Conservation (phyloP, 345 rosid genomes). For the Populus pruinosa region DNA sequence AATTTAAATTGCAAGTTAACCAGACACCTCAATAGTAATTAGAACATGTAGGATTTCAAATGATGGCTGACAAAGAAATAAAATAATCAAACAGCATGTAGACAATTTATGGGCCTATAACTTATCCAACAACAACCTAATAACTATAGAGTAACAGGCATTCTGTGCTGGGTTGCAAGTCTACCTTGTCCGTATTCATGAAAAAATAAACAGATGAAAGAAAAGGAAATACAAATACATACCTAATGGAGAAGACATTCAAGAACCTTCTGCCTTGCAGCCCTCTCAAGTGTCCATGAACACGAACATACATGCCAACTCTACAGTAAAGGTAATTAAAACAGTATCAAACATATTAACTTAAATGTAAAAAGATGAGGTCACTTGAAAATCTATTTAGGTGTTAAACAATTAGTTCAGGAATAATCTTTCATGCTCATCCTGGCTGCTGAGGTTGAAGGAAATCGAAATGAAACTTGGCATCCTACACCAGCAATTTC, state of each 20-base stretch:
- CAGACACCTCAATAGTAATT: background rate
- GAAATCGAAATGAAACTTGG: background rate
- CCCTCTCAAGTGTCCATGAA: conserved; percentile 73
- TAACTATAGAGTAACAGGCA: background rate
- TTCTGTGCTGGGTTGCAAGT: background rate
- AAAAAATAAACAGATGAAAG: background rate
- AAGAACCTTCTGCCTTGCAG: conserved; percentile 70
- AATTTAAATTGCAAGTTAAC: background rate
- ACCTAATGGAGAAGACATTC: conserved; percentile 77
- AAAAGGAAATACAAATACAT: background rate
- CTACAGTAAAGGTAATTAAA: conserved; percentile 31
- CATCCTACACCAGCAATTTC: background rate
- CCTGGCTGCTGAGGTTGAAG: background rate
- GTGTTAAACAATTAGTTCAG: background rate
- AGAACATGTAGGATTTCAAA: background rate
- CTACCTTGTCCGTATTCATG: background rate
- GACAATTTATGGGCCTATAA: background rate
- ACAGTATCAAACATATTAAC: background rate
- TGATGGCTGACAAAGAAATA: background rate
- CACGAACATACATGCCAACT: conserved; percentile 82
- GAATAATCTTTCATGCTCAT: background rate
- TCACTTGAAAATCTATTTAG: background rate
- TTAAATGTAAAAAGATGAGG: background rate
- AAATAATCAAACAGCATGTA: background rate
- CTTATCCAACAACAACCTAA: background rate